Conservation (phyloP, 2,329 filamentous ascomycete species). For the Aspergillus tanneri region DNA sequence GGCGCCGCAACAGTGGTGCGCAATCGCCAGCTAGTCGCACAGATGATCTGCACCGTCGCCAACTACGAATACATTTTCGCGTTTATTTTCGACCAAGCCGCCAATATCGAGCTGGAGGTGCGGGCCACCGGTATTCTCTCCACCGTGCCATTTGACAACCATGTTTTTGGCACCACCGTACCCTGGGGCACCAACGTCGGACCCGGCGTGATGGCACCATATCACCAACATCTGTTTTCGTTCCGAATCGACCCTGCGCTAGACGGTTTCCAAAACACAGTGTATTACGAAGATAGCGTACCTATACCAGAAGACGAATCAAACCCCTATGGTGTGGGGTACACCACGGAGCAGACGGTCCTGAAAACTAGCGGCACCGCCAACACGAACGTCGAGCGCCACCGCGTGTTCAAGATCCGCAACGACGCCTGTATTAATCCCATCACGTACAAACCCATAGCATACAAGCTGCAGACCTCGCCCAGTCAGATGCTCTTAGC, state of each 20-base stretch:
- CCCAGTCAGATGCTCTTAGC: constrained; percentile 53
- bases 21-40: constrained; percentile 66
- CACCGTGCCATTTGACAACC: constrained; percentile 63
- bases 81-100: constrained; percentile 70
- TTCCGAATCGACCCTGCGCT: constrained; percentile 63
- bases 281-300: constrained; percentile 58
- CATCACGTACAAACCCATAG: constrained; percentile 47
- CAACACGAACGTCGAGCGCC: constrained; percentile 53
- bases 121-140: constrained; percentile 68
- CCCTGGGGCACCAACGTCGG: constrained; percentile 69
- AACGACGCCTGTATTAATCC: constrained; percentile 50
- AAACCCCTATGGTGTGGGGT: constrained; percentile 64
- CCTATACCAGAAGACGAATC: constrained; percentile 52
- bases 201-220: constrained; percentile 65
- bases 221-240: constrained; percentile 77
- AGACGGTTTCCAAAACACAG: constrained; percentile 56
- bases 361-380: constrained; percentile 52
- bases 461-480: constrained; percentile 52
- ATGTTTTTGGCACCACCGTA: constrained; percentile 58
- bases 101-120: constrained; percentile 66
- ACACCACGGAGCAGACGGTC: constrained; percentile 54
- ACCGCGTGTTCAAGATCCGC: constrained; percentile 54
- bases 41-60: constrained; percentile 68
- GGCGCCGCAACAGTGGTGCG: constrained; percentile 62
- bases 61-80: constrained; percentile 76